Evolutionary conservation across 2,329 filamentous ascomycete genomes (phyloP).

Genomic region (Fusarium luffae): DNA sequence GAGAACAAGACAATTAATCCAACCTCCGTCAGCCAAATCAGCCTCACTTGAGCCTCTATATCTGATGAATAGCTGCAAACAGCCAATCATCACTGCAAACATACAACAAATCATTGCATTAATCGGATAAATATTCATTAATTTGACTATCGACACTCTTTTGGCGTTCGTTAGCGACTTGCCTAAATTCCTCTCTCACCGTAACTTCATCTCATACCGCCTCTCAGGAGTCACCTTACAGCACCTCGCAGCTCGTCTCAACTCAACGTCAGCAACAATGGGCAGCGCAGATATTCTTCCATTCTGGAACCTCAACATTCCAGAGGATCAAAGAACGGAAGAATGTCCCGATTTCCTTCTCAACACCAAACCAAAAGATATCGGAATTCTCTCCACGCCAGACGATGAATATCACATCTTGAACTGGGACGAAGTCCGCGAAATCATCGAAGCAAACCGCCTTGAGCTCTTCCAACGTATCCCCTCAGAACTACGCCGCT

Average conservation of each 20-base stretch:
- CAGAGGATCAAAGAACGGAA: slow-evolving; percentile 66
- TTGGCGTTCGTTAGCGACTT: not conserved
- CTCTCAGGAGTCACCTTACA: not conserved
- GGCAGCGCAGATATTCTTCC: slow-evolving; percentile 56
- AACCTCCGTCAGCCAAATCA: not conserved
- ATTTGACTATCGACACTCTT: not conserved
- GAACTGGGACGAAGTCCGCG: slow-evolving; percentile 76
- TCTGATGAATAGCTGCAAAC: not conserved
- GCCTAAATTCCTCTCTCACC: slow-evolving; percentile 21
- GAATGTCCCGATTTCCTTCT: slow-evolving; percentile 79
- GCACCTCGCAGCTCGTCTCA: not conserved
- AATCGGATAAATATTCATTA: not conserved
- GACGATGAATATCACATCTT: slow-evolving; percentile 72
- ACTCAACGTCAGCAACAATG: slow-evolving; percentile 46
- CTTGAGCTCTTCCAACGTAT: slow-evolving; percentile 81
- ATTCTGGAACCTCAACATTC: slow-evolving; percentile 88
- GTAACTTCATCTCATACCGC: slow-evolving; percentile 13
- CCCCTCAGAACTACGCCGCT: slow-evolving; percentile 81
- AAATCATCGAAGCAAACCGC: slow-evolving; percentile 71
- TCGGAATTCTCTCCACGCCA: slow-evolving; percentile 73
- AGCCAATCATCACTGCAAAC: not conserved
- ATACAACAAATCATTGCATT: not conserved
- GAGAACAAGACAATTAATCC: slow-evolving; percentile 6
- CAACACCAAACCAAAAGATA: slow-evolving; percentile 74
- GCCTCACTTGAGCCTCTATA: slow-evolving; percentile 2